Percentiles rank a stretch among this genome's conserved stretches.
Conservation (phyloP, 331 rosid species). For the Acacia concinna region DNA sequence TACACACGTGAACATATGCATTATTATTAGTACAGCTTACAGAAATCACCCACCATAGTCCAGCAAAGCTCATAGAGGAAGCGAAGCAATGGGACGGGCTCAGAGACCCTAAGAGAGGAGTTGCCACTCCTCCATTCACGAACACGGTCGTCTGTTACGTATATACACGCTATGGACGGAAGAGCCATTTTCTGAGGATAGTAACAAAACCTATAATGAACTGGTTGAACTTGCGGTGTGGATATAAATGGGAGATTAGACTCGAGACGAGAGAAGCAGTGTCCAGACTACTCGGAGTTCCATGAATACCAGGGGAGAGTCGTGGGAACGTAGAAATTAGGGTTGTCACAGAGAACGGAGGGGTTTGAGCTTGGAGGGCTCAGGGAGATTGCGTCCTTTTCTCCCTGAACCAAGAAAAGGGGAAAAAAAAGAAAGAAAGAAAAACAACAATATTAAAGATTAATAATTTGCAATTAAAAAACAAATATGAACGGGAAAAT, state of each 20-base stretch:
- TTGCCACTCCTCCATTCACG: slow-evolving; percentile 89
- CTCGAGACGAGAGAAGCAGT: slow-evolving; percentile 33
- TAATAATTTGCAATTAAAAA: too few relatives aligned
- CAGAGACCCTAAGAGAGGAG: slow-evolving; percentile 54
- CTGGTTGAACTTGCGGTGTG: slow-evolving; percentile 9
- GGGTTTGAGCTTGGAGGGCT: slow-evolving; percentile 31
- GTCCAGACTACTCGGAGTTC: slow-evolving; percentile 2
- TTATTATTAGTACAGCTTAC: not conserved
- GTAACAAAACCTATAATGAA: slow-evolving; percentile 19
- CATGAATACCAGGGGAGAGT: not conserved
- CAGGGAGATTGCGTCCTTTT: not conserved
- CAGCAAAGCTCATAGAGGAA: slow-evolving; percentile 96
- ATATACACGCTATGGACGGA: slow-evolving; percentile 62
- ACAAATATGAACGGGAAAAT: too few relatives aligned
- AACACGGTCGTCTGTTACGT: slow-evolving; percentile 65
- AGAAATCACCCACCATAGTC: slow-evolving; percentile 59
- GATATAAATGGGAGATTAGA: slow-evolving; percentile 20
- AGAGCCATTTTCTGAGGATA: slow-evolving; percentile 56
- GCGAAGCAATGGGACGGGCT: slow-evolving; percentile 78
- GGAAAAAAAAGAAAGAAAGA: too few relatives aligned
- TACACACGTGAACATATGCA: not conserved
- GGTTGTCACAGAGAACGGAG: slow-evolving; percentile 38
- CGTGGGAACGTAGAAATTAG: slow-evolving; percentile 28
- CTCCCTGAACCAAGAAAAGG: not conserved
- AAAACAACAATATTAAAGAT: too few relatives aligned